These are phyloP conservation scores for Stygiomarasmius scandens DNA, from an alignment of 1,284 basidiomycete genomes.

Conservation along the genomic window DNA sequence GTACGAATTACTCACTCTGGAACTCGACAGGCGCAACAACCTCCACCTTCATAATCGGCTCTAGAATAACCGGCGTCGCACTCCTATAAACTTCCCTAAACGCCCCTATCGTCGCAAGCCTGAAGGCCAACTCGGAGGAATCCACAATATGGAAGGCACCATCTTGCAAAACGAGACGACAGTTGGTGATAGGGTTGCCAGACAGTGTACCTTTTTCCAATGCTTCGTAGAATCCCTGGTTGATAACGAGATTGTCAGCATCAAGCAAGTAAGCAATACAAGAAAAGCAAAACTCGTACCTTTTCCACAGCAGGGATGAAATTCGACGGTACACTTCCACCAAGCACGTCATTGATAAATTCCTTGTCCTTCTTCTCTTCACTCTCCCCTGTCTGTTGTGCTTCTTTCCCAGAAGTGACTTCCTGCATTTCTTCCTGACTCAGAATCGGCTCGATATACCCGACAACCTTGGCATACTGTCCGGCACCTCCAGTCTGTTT, in stretches of 20 bases:
- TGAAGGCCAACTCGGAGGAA: constrained; percentile 96
- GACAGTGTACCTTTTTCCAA: constrained; percentile 90
- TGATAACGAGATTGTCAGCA: too few relatives aligned
- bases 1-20: constrained; percentile 66
- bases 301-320: constrained; percentile 97
- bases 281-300: constrained; percentile 42
- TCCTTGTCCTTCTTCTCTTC: constrained; percentile 81
- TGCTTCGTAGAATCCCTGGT: constrained; percentile 94
- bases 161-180: constrained; percentile 89
- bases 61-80: constrained; percentile 83
- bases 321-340: constrained; percentile 88
- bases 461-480: constrained; percentile 93
- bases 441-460: constrained; percentile 92
- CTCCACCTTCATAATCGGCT: constrained; percentile 99
- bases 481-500: constrained; percentile 98
- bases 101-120: constrained; percentile 87
- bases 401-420: neutral
- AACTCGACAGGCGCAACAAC: constrained; percentile 96
- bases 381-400: constrained; percentile 22
- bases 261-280: neutral
- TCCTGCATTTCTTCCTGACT: constrained; percentile 47
- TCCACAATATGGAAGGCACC: constrained; percentile 95
- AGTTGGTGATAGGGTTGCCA: constrained; percentile 88
- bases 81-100: constrained; percentile 90
- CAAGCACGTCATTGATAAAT: constrained; percentile 91